These are phyloP conservation scores for Dissophora globulifera DNA, from an alignment of 192 early-diverging fungal species.

Conservation along the genomic window DNA sequence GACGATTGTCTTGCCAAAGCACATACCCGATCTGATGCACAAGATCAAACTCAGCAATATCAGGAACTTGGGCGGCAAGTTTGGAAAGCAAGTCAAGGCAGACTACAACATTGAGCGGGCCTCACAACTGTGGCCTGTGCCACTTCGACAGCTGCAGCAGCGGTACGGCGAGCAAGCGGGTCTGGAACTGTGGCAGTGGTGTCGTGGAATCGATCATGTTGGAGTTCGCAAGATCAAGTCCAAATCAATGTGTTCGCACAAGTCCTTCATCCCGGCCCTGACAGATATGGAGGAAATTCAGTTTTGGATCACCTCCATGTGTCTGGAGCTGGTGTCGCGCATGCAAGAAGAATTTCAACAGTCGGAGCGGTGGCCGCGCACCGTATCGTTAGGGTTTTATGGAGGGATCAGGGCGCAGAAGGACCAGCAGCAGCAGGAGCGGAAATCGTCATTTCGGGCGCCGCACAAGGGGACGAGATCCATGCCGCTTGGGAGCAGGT, in stretches of 20 bases:
- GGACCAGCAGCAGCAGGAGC: conserved; percentile 9
- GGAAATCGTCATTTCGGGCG: conserved; percentile 11
- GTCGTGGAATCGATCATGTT: conserved; percentile 46
- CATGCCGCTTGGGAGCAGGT: conserved; percentile 37
- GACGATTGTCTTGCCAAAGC: conserved; percentile 73
- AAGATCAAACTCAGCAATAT: conserved; percentile 80
- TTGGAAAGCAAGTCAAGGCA: conserved; percentile 76
- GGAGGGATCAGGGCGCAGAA: conserved; percentile 5
- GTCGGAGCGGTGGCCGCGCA: conserved; percentile 45
- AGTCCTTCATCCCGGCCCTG: conserved; percentile 47
- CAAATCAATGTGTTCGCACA: conserved; percentile 53
- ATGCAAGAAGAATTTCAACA: conserved; percentile 44
- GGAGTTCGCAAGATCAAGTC: conserved; percentile 47
- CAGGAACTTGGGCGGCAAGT: conserved; percentile 86
- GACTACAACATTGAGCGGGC: conserved; percentile 68
- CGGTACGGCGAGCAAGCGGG: conserved; percentile 47
- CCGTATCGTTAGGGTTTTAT: conserved; percentile 42
- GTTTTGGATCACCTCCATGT: conserved; percentile 38
- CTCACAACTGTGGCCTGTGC: conserved; percentile 44
- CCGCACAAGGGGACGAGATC: conserved; percentile 33
- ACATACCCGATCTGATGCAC: conserved; percentile 69
- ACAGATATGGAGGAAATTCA: conserved; percentile 44
- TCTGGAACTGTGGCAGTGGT: conserved; percentile 52
- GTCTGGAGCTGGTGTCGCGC: conserved; percentile 30
- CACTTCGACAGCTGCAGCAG: conserved; percentile 35